Evolutionary conservation across 495 filamentous ascomycete species (phyloP), one percentile per base, ranked within the genome.

Genomic region (Trichocladium uniseriatum): DNA sequence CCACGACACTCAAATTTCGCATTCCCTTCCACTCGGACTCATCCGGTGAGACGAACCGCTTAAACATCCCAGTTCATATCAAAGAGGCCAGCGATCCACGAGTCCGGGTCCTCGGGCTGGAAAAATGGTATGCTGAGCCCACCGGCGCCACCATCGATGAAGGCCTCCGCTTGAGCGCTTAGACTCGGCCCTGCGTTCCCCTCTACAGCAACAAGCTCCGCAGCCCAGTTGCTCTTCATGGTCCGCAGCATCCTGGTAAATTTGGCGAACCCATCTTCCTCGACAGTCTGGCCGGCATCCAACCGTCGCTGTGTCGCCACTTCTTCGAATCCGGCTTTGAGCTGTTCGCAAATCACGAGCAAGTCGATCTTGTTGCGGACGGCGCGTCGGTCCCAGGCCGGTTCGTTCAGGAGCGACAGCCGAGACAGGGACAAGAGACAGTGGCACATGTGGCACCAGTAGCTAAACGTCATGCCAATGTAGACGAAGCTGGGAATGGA

Each of bases 321-420:
- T 19, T 56, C 55, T 1, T 59, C 53, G 9, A 61, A 56, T 1
- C 46, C 48, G 24, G 51, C 48, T 14, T 31, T 45, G 10, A 69
- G 47, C 35, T 52, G 55, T 32, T 69, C 65, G 18, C 61, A 56
- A 14, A 64, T 51, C 0, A 27, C 40, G 0, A 69, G 51, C 31
- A 70, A 38, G 38, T 72, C 62, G 8, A 69, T 36, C 22, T 45
- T 48, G 31, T 53, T 49, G 5, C 57, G 49, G 5, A 69, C 60
- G 0, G 49, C 47, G 8, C 38, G 51, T 20, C 61, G 53, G 49
- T 68, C 62, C 65, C 69, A 70, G 6, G 53, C 55, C 16, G 63
- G 61, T 28, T 72, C 66, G 14, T 69, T 61, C 1, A 65, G 31
- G 1, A 60, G 38, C 5, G 54, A 55, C 18, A 72, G 62, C 13